Evolutionary conservation across 2,329 filamentous ascomycete species (phyloP).

Genomic region (Alternaria angustiovoidea): DNA sequence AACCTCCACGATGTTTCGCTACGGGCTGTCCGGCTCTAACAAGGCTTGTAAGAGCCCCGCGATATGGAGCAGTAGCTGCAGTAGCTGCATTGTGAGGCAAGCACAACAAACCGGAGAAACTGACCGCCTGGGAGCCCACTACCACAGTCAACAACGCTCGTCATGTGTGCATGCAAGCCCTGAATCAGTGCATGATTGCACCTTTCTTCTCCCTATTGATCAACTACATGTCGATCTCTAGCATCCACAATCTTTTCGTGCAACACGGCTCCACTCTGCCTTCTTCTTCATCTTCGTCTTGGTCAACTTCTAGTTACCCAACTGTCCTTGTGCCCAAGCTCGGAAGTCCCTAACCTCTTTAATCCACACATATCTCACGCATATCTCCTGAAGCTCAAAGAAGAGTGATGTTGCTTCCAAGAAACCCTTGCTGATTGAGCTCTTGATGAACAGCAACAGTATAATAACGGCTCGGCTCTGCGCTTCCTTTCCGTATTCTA

Average conservation of each 20-base stretch:
- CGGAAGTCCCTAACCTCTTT: slow-evolving; percentile 52
- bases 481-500: slow-evolving; percentile 44
- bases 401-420: slow-evolving; percentile 43
- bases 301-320: slow-evolving; percentile 20
- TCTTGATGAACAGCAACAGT: slow-evolving; percentile 51
- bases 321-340: slow-evolving; percentile 27
- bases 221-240: neutral
- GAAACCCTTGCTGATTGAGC: slow-evolving; percentile 46
- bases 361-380: slow-evolving; percentile 51
- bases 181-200: neutral
- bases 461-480: slow-evolving; percentile 49
- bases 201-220: neutral
- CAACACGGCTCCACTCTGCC: neutral
- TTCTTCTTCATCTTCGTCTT: slow-evolving; percentile 3
- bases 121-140: neutral
- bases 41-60: neutral
- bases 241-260: neutral
- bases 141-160: neutral
- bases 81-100: slow-evolving; percentile 6
- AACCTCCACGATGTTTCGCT: slow-evolving; percentile 5
- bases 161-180: neutral
- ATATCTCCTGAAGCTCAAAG: slow-evolving; percentile 53
- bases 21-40: neutral
- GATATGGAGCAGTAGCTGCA: neutral
- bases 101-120: neutral